Evolutionary conservation across 768 basidiomycete genomes (phyloP).

Genomic region (Austroboletus eburneus): DNA sequence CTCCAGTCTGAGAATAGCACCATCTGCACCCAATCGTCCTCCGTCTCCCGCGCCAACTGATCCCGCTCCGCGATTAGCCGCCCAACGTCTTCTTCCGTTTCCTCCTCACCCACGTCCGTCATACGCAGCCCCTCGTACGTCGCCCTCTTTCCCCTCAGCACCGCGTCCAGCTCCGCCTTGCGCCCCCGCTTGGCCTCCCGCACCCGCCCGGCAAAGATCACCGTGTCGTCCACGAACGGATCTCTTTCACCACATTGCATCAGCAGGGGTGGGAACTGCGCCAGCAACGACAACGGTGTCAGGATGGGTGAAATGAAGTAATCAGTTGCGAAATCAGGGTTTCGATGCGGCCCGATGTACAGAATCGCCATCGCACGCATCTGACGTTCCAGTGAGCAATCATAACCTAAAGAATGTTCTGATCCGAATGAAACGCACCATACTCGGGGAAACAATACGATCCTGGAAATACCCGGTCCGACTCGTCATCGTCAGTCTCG

Average conservation of each 20-base stretch:
- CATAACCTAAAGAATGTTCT: background rate
- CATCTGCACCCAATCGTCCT: constrained; percentile 94
- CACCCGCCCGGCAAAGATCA: constrained; percentile 94
- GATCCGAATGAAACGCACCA: constrained; percentile 51
- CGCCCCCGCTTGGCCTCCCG: constrained; percentile 89
- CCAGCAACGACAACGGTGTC: constrained; percentile 76
- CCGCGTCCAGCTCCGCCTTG: constrained; percentile 65
- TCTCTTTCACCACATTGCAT: constrained; percentile 96
- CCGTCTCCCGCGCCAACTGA: constrained; percentile 61
- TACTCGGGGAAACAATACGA: constrained; percentile 88
- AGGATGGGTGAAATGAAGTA: constrained; percentile 96
- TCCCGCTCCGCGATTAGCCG: constrained; percentile 57
- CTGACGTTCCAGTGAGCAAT: constrained; percentile 42
- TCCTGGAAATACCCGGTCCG: constrained; percentile 93
- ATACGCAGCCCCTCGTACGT: constrained; percentile 64
- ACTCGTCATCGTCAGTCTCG: constrained; percentile 91
- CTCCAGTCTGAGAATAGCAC: constrained; percentile 95
- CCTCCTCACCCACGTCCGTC: constrained; percentile 39
- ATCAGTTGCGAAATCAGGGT: constrained; percentile 92
- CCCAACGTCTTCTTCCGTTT: constrained; percentile 29
- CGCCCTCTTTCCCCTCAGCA: constrained; percentile 56
- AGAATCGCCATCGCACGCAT: constrained; percentile 99
- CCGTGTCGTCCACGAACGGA: constrained; percentile 95
- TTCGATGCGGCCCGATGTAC: constrained; percentile 90
- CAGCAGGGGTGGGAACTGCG: constrained; percentile 89